phyloP scores from a whole-genome alignment of 192 early-diverging fungal genomes.

The Coemansia sp. region DNA sequence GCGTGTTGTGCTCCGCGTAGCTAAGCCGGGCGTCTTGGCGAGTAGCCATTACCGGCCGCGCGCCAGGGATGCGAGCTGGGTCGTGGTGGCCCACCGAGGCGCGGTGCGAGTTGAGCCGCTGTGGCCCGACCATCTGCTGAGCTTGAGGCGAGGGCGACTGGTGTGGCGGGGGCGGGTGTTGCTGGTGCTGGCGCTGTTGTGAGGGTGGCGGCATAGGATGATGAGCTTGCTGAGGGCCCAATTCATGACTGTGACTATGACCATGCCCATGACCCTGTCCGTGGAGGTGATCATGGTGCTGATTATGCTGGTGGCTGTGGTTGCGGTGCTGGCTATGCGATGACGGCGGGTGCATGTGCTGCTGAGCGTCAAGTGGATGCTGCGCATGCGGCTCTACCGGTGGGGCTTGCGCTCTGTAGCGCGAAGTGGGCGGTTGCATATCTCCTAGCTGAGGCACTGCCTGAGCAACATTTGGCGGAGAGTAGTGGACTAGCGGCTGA shows the following conservation, averaged over 20 bases:
- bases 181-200: slow-evolving; percentile 12
- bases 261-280: neutral
- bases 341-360: neutral
- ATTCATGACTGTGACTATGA: neutral
- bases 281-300: neutral
- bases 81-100: neutral
- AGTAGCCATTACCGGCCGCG: slow-evolving; percentile 13
- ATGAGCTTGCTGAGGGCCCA: slow-evolving; percentile 1
- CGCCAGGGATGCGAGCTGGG: slow-evolving; percentile 10
- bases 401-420: slow-evolving; percentile 1
- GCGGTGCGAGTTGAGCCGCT: slow-evolving; percentile 33
- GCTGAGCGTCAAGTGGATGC: slow-evolving; percentile 1
- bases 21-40: slow-evolving; percentile 13
- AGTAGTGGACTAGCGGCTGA: slow-evolving; percentile 11
- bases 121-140: slow-evolving; percentile 18
- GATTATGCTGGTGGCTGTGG: slow-evolving; percentile 5
- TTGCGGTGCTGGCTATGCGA: neutral
- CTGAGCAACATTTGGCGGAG: slow-evolving; percentile 18
- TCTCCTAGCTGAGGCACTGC: neutral
- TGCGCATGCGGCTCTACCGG: neutral
- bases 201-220: slow-evolving; percentile 5
- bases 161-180: slow-evolving; percentile 21
- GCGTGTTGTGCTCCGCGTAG: slow-evolving; percentile 21
- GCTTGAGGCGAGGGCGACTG: slow-evolving; percentile 21
- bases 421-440: neutral